A percentile compares a stretch with the other conserved stretches of the same genome.
Conservation (phyloP, 1,284 basidiomycete genomes). For the Cutaneotrichosporon dermatis region DNA sequence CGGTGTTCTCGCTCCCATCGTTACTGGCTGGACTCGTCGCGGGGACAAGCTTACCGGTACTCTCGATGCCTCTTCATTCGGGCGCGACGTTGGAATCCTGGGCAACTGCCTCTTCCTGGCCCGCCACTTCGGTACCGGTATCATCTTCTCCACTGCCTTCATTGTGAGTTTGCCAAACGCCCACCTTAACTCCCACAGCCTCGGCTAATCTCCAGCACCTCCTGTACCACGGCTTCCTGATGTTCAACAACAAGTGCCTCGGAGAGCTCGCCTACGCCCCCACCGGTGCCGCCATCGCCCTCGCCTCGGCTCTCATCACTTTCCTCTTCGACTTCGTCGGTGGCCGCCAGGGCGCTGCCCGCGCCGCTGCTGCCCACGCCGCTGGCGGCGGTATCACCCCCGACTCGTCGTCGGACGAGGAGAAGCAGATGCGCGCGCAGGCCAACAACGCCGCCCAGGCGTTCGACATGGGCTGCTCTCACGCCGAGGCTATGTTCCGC, state of each 20-base stretch:
- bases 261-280: slow-evolving; percentile 50
- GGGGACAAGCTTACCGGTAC: neutral
- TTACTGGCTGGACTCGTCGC: slow-evolving; percentile 18
- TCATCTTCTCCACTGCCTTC: slow-evolving; percentile 15
- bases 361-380: neutral
- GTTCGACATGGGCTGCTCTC: slow-evolving; percentile 2
- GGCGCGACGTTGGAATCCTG: slow-evolving; percentile 17
- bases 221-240: slow-evolving; percentile 50
- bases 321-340: slow-evolving; percentile 45
- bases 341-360: neutral
- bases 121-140: slow-evolving; percentile 40
- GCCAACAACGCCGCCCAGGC: neutral
- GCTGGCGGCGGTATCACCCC: neutral
- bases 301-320: slow-evolving; percentile 38
- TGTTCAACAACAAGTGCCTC: slow-evolving; percentile 49
- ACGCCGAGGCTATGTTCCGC: slow-evolving; percentile 12
- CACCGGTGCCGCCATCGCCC: slow-evolving; percentile 47
- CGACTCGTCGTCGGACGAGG: neutral
- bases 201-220: slow-evolving; percentile 46
- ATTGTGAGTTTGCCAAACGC: neutral
- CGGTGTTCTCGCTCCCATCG: slow-evolving; percentile 45
- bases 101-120: slow-evolving; percentile 44
- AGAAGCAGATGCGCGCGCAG: neutral
- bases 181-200: slow-evolving; percentile 24
- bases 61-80: slow-evolving; percentile 11